Conservation (phyloP, 441 rosid species). For the Corymbia calophylla region DNA sequence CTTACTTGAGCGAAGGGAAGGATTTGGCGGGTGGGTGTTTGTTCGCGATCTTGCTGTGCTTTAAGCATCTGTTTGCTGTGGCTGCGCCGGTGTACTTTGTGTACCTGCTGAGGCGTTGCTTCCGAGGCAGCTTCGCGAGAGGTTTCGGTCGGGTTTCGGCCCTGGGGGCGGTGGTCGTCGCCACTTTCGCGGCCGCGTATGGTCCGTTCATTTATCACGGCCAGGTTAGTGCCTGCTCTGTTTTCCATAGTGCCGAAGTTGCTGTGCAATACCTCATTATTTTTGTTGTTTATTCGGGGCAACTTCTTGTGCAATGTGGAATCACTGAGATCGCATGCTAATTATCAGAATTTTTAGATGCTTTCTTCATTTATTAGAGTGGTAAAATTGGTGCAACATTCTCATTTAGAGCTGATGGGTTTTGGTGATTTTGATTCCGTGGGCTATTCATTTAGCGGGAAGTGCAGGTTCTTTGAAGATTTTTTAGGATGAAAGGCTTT, state of each 20-base stretch:
- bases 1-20: constrained; percentile 67
- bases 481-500: not conserved
- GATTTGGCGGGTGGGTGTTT: constrained; percentile 79
- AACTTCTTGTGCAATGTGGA: not conserved
- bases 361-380: not conserved
- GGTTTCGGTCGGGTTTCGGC: constrained; percentile 44
- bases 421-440: not conserved
- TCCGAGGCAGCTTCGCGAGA: constrained; percentile 45
- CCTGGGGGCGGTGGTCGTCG: constrained; percentile 56
- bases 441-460: not conserved
- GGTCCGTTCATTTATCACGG: constrained; percentile 72
- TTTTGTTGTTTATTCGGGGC: not conserved
- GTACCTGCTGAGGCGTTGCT: constrained; percentile 78
- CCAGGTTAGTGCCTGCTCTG: constrained; percentile 38
- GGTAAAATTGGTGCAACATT: not conserved
- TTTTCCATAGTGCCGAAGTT: not conserved
- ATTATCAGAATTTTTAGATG: not conserved
- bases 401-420: not conserved
- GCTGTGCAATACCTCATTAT: not conserved
- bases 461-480: not conserved
- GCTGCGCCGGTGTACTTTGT: constrained; percentile 93
- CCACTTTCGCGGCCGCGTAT: constrained; percentile 60
- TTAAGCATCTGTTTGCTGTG: constrained; percentile 90
- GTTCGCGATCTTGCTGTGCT: constrained; percentile 70
- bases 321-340: not conserved